These are phyloP conservation scores for Colletotrichum noveboracense DNA, from an alignment of 2,329 filamentous ascomycete species.

Conservation along the genomic window DNA sequence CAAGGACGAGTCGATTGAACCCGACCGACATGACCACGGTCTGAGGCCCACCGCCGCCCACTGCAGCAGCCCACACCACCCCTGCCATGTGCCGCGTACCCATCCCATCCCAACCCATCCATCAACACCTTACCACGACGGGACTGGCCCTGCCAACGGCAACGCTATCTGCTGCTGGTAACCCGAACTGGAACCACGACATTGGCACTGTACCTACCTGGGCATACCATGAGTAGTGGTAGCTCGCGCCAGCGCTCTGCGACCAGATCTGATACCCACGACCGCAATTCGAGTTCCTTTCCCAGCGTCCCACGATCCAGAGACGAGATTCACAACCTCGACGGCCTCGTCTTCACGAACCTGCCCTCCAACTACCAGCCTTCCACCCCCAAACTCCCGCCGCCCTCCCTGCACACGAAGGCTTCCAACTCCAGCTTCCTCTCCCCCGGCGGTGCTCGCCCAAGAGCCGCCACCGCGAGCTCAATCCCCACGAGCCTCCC, in stretches of 20 bases:
- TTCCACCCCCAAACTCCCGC: neutral
- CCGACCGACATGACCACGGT: slow-evolving; percentile 8
- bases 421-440: neutral
- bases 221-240: slow-evolving; percentile 22
- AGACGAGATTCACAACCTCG: slow-evolving; percentile 25
- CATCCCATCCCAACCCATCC: slow-evolving; percentile 2
- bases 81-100: slow-evolving; percentile 22
- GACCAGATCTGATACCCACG: slow-evolving; percentile 22
- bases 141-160: neutral
- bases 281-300: slow-evolving; percentile 15
- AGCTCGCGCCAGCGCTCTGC: slow-evolving; percentile 23
- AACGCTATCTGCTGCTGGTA: neutral
- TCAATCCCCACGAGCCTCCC: neutral
- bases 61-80: slow-evolving; percentile 12
- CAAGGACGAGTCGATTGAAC: neutral
- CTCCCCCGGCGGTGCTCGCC: slow-evolving; percentile 18
- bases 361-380: neutral
- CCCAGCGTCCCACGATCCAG: slow-evolving; percentile 18
- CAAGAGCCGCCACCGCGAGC: slow-evolving; percentile 21
- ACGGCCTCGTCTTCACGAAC: slow-evolving; percentile 21
- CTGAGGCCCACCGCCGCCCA: slow-evolving; percentile 6
- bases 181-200: neutral
- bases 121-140: slow-evolving; percentile 17
- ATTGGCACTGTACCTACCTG: neutral
- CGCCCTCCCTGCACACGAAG: neutral